A percentile compares a stretch with the other conserved stretches of the same genome.
phyloP scores from a whole-genome alignment of 1,139 yeast species.

The Debaryomyces udenii region DNA sequence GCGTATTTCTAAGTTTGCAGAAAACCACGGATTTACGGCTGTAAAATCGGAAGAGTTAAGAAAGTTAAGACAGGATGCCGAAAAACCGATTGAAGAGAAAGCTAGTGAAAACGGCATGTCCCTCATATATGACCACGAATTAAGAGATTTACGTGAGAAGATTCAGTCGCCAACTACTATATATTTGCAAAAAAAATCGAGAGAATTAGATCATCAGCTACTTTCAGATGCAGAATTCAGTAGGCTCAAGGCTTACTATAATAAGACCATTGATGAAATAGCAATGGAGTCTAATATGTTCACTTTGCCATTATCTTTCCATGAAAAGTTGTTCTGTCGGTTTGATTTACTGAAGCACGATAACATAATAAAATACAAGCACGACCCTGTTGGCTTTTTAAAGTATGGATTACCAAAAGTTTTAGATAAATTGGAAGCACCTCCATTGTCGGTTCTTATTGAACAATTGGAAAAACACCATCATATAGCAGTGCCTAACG shows the following conservation, averaged over 20 bases:
- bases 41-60: slow-evolving; percentile 13
- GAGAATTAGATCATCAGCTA: slow-evolving; percentile 18
- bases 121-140: slow-evolving; percentile 13
- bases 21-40: slow-evolving; percentile 10
- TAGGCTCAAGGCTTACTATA: slow-evolving; percentile 16
- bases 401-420: slow-evolving; percentile 17
- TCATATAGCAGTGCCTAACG: slow-evolving; percentile 22
- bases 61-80: slow-evolving; percentile 3
- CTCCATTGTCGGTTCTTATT: slow-evolving; percentile 30
- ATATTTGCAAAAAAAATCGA: slow-evolving; percentile 21
- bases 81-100: slow-evolving; percentile 12
- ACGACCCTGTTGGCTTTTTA: slow-evolving; percentile 17
- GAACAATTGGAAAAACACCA: slow-evolving; percentile 23
- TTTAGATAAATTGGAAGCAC: slow-evolving; percentile 15
- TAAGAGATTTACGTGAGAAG: slow-evolving; percentile 17
- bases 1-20: slow-evolving; percentile 31
- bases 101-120: slow-evolving; percentile 20
- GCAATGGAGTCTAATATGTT: slow-evolving; percentile 16
- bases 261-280: slow-evolving; percentile 16
- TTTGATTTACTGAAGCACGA: slow-evolving; percentile 15
- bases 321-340: slow-evolving; percentile 23
- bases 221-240: slow-evolving; percentile 14
- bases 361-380: not conserved
- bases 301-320: slow-evolving; percentile 16
- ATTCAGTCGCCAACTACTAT: slow-evolving; percentile 24